Evolutionary conservation across 208 protist genomes (phyloP), one percentile per base, ranked within the genome.

Genomic region (Acanthamoeba lugdunensis): DNA sequence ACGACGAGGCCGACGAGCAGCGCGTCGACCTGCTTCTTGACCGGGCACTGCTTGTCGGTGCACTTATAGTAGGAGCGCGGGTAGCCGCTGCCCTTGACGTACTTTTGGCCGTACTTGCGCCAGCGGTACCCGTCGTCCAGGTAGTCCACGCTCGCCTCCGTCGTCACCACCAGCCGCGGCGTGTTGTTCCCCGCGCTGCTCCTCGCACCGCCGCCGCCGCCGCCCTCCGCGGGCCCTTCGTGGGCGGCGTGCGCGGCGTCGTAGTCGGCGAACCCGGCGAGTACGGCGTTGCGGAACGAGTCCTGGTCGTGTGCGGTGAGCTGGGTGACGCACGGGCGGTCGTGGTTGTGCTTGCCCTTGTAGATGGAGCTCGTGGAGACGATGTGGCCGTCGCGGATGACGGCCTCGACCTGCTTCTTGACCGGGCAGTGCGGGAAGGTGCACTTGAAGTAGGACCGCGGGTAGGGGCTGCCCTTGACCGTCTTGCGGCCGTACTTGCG

Each of bases 71-170:
- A 94, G 54, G 50, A 48, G 52, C 75, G 7, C 30, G 92, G 92
- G 56, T 71, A 90, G 41, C 52, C 52, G 56, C 92, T 92, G 14
- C 73, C 67, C 56, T 89, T 85, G 71, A 85, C 73, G 41, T 94
- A 65, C 56, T 94, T 94, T 52, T 94, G 92, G 23, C 92, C 92
- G 87, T 94, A 94, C 75, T 94, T 94, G 67, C 92, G 63, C 92
- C 92, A 94, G 30, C 79, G 63, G 41, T 94, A 94, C 9, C 93
- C 93, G 41, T 94, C 92, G 63, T 69, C 54, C 11, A 48, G 58
- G 21, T 37, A 71, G 54, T 45, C 30, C 13, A 90, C 63, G n/a
- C 8, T 30, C 23, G n/a, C 25, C 13, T 89, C 50, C 13, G 58
- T 61, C n/a, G 50, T 89, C 14, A 89, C n/a, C 77, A 81, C 73